Conservation (phyloP, 345 rosid genomes). For the Eucalyptus curtisii region DNA sequence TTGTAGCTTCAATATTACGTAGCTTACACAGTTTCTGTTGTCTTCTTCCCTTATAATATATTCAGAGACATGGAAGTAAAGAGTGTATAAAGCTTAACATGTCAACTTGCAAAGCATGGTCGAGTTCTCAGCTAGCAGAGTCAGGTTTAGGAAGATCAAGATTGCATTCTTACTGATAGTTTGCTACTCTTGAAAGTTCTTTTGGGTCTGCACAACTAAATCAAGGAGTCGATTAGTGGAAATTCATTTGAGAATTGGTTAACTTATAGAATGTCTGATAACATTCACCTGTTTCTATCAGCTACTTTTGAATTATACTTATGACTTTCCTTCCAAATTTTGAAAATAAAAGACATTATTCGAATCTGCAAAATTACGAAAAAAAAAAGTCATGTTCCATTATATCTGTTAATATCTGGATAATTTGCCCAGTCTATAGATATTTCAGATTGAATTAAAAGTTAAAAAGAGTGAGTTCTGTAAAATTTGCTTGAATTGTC, state of each 20-base stretch:
- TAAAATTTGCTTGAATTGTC: neutral
- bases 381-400: neutral
- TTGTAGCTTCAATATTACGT: neutral
- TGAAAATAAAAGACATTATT: neutral
- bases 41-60: neutral
- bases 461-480: neutral
- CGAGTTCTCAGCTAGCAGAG: neutral
- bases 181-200: neutral
- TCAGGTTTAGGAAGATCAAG: neutral
- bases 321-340: neutral
- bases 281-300: neutral
- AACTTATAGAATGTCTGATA: neutral
- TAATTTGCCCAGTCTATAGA: neutral
- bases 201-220: neutral
- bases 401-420: neutral
- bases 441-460: neutral
- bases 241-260: neutral
- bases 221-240: neutral
- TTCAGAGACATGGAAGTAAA: neutral
- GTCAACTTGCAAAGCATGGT: neutral
- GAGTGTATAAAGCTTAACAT: neutral
- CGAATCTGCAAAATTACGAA: neutral
- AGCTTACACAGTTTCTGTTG: neutral
- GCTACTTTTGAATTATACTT: neutral
- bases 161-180: neutral